A percentile compares a stretch with the other conserved stretches of the same genome.
These are phyloP conservation scores for Castanospermum australe DNA, from an alignment of 306 rosid species.

Conservation along the genomic window DNA sequence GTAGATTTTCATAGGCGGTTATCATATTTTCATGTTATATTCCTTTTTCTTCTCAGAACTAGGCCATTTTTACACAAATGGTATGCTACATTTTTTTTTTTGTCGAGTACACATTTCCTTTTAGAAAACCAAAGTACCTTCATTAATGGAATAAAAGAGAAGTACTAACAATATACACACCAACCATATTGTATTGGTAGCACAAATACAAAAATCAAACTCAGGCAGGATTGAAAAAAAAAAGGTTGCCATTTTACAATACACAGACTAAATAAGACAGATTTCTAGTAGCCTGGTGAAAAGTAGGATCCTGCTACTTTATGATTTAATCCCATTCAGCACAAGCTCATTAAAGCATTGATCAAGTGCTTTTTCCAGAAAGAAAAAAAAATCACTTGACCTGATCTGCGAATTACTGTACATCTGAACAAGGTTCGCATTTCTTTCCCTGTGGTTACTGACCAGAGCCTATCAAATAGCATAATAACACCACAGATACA, in stretches of 20 bases:
- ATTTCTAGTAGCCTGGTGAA: neutral
- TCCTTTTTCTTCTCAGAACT: too few species aligned
- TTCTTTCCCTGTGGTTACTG: neutral
- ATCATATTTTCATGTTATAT: neutral
- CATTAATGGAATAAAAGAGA: neutral
- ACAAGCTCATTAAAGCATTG: neutral
- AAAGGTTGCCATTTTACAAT: slow-evolving; percentile 2
- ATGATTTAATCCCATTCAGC: slow-evolving; percentile 12
- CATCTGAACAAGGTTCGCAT: neutral
- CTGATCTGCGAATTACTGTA: neutral
- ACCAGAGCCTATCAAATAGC: slow-evolving; percentile 1
- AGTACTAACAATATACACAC: neutral
- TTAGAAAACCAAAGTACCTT: neutral
- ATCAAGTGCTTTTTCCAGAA: neutral
- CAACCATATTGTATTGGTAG: neutral
- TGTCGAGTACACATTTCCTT: neutral
- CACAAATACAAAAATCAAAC: slow-evolving; percentile 16
- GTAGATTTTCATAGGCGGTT: neutral
- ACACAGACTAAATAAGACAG: neutral
- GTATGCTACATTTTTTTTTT: too few species aligned
- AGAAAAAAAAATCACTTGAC: neutral
- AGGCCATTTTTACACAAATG: too few species aligned
- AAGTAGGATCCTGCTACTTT: neutral
- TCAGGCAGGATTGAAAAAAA: neutral
- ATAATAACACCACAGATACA: neutral